Evolutionary conservation across 1,284 basidiomycete genomes (phyloP), one percentile per base, ranked within the genome.

Genomic region (Vanrija humicola): DNA sequence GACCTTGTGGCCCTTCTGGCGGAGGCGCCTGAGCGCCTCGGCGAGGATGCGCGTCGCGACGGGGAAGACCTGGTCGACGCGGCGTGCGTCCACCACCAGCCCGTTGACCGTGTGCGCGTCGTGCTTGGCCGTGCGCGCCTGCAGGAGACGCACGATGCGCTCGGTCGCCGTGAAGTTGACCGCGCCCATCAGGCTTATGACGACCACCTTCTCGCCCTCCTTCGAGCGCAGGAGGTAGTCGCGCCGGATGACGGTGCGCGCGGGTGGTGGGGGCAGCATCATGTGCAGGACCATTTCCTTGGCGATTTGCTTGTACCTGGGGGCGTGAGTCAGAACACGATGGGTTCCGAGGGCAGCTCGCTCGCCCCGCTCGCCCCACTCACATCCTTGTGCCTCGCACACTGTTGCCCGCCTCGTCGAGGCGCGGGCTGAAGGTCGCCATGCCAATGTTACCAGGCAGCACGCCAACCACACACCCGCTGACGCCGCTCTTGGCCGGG

Each of bases 11-110:
- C 53, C 55, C 1, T 47, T 43, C 14, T 14, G n/a, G 48, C 46
- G 50, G 16, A 61, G 54, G 23, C 59, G 55, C 14, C 38, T n/a
- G 12, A 52, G 45, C 0, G 50, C 38, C 25, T 46, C 28, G 16
- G 8, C 12, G 18, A 18, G n/a, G 39, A 50, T n/a, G 18, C 18
- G 18, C 18, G 18, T 29, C 5, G 38, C 16, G 38, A 25, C n/a
- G 18, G n/a, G 26, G 40, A 21, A n/a, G 15, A 43, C 19, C 18
- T 39, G 47, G n/a, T 64, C 48, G 16, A 38, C 42, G 43, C 40
- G 42, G 49, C 25, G n/a, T 9, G 44, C 42, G 49, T 50, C 49
- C 15, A 50, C 38, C 19, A 50, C 49, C 16, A 42, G 29, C n/a
- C 28, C 43, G 28, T 28, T 6, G 34, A 47, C 5, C 16, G 5